Conservation (phyloP, 106 monocot species). For the Apostasia ramifera region DNA sequence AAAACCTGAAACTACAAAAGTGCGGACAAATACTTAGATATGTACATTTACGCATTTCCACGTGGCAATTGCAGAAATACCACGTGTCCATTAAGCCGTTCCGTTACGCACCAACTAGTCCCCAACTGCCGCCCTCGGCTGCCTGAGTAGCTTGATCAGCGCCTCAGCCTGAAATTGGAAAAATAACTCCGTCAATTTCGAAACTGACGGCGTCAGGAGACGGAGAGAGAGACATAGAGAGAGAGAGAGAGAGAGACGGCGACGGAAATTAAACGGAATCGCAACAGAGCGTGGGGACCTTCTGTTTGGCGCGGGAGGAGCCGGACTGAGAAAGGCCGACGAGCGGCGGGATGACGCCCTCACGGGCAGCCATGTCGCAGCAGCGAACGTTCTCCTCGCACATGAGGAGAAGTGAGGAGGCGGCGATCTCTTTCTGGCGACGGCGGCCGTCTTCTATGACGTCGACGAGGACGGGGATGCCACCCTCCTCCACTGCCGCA, state of each 20-base stretch:
- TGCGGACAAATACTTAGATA: no score
- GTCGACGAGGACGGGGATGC: slow-evolving; percentile 72
- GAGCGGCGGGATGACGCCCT: slow-evolving; percentile 60
- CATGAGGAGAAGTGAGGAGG: slow-evolving; percentile 36
- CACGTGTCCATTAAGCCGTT: no score
- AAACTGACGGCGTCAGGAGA: slow-evolving; percentile 1
- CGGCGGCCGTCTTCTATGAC: slow-evolving; percentile 47
- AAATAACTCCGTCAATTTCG: neutral
- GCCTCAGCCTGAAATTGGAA: slow-evolving; percentile 42
- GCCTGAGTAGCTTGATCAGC: slow-evolving; percentile 43
- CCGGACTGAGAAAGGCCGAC: slow-evolving; percentile 53
- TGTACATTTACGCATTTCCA: no score
- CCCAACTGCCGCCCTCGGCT: slow-evolving; percentile 20
- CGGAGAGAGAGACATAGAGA: no score
- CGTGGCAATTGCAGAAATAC: no score
- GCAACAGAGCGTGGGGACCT: slow-evolving; percentile 7
- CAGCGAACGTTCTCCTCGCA: slow-evolving; percentile 33
- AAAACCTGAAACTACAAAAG: no score
- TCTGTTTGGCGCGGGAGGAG: slow-evolving; percentile 24
- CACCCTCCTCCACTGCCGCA: slow-evolving; percentile 61
- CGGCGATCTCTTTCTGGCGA: slow-evolving; percentile 54
- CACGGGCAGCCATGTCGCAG: slow-evolving; percentile 33
- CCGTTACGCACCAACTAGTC: no score
- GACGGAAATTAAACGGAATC: neutral
- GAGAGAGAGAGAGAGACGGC: neutral